Percentiles rank a stretch among this genome's conserved stretches.
These are phyloP conservation scores for Bocquillonia castaneifolia DNA, from an alignment of 441 rosid species.

Conservation along the genomic window DNA sequence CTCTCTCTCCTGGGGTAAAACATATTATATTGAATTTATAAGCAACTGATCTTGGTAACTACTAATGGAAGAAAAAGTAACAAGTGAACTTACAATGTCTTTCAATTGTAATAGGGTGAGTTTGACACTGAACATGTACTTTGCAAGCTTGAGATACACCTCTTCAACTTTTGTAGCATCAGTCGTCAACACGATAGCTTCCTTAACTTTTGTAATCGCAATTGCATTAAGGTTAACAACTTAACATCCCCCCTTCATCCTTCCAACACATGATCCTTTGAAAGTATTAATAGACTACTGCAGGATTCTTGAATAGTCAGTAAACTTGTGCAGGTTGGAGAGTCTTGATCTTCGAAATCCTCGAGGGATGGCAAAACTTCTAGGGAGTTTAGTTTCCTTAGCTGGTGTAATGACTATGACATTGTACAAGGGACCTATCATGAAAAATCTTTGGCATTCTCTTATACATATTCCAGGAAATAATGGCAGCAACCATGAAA, in stretches of 20 bases:
- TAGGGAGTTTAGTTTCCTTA: conserved; percentile 48
- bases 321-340: conserved; percentile 39
- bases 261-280: too few species aligned
- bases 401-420: conserved; percentile 55
- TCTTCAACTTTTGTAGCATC: conserved; percentile 64
- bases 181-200: conserved; percentile 45
- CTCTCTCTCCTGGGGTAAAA: conserved; percentile 59
- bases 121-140: conserved; percentile 58
- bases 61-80: too few species aligned
- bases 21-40: not conserved
- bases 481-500: conserved; percentile 21
- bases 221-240: conserved; percentile 41
- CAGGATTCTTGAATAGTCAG: not conserved
- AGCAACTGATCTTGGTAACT: too few species aligned
- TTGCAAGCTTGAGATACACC: conserved; percentile 53
- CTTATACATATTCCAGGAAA: conserved; percentile 34
- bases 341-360: conserved; percentile 41
- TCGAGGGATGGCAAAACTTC: conserved; percentile 53
- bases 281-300: not conserved
- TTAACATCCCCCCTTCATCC: conserved; percentile 1
- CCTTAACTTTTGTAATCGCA: conserved; percentile 54
- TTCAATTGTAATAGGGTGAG: conserved; percentile 19
- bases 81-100: not conserved
- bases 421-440: conserved; percentile 49
- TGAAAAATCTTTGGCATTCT: conserved; percentile 38